phyloP scores from a whole-genome alignment of 176 grass and related monocot genomes.

The Carex scoparia region DNA sequence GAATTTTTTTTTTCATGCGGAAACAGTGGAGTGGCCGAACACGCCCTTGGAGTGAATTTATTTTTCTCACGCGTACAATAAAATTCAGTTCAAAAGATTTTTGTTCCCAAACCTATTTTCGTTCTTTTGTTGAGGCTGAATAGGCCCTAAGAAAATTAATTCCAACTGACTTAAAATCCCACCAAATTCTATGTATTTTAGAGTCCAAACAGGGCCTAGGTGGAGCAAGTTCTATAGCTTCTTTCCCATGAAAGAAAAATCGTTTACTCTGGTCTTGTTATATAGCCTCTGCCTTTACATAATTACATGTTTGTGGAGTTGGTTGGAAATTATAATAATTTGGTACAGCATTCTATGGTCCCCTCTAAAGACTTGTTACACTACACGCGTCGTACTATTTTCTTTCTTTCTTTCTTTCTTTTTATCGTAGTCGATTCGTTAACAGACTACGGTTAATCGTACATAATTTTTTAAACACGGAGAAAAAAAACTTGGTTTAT shows the following conservation, averaged over 20 bases:
- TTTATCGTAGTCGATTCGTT: neutral
- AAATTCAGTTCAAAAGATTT: too few species aligned
- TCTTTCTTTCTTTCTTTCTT: neutral
- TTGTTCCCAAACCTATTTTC: too few species aligned
- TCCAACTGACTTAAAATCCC: too few species aligned
- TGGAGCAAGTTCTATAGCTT: neutral
- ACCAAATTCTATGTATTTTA: too few species aligned
- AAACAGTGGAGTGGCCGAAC: too few species aligned
- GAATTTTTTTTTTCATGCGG: too few species aligned
- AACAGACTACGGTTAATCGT: neutral
- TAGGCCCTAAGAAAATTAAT: too few species aligned
- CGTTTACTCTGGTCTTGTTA: neutral
- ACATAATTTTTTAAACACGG: neutral
- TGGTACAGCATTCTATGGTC: neutral
- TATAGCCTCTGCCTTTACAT: neutral
- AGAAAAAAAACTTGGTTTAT: neutral
- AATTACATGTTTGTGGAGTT: conserved; percentile 2
- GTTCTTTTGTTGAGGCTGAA: too few species aligned
- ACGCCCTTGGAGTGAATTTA: too few species aligned
- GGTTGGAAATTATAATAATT: neutral
- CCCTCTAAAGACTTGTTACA: neutral
- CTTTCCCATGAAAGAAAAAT: neutral
- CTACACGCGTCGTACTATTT: neutral
- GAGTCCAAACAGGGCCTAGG: too few species aligned
- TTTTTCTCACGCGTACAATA: too few species aligned